Percentiles rank a stretch among this genome's conserved stretches.
phyloP scores from a whole-genome alignment of 2,329 filamentous ascomycete species.

The Stachybotrys chartarum region DNA sequence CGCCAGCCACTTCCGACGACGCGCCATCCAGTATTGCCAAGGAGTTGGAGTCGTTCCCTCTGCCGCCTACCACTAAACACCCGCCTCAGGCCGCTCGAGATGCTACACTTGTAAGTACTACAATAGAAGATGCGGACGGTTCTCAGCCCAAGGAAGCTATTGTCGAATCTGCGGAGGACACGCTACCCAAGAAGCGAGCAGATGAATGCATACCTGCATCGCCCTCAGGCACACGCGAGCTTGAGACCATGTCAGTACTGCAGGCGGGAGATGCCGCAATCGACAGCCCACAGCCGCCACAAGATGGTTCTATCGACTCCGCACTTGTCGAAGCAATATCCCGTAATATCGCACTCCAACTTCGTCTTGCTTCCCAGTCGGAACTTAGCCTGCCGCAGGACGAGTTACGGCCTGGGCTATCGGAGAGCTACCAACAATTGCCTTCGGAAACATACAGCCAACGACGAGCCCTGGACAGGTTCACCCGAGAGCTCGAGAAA shows the following conservation, averaged over 20 bases:
- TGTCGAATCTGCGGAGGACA: not conserved
- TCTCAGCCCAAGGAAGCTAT: not conserved
- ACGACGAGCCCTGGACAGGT: slow-evolving; percentile 30
- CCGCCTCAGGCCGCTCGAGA: not conserved
- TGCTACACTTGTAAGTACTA: not conserved
- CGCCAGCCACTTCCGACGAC: not conserved
- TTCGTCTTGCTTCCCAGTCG: slow-evolving; percentile 28
- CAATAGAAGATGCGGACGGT: not conserved
- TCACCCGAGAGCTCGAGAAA: slow-evolving; percentile 20
- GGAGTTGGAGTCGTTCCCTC: slow-evolving; percentile 7
- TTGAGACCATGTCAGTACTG: not conserved
- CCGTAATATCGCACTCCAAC: slow-evolving; percentile 37
- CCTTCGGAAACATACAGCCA: slow-evolving; percentile 36
- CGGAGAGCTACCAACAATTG: slow-evolving; percentile 4
- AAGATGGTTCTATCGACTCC: slow-evolving; percentile 26
- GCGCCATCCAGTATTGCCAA: slow-evolving; percentile 2
- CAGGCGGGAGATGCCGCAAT: slow-evolving; percentile 7
- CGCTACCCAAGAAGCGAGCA: not conserved
- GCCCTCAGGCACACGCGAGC: not conserved
- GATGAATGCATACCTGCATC: not conserved
- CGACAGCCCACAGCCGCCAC: slow-evolving; percentile 12
- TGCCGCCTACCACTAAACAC: slow-evolving; percentile 1
- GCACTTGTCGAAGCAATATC: slow-evolving; percentile 36
- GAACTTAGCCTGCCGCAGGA: not conserved
- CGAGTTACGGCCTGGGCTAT: not conserved